Percentiles rank a stretch among this genome's conserved stretches.
phyloP scores from a whole-genome alignment of 2,329 filamentous ascomycete genomes.

The Ceratocystis eucalypticola region DNA sequence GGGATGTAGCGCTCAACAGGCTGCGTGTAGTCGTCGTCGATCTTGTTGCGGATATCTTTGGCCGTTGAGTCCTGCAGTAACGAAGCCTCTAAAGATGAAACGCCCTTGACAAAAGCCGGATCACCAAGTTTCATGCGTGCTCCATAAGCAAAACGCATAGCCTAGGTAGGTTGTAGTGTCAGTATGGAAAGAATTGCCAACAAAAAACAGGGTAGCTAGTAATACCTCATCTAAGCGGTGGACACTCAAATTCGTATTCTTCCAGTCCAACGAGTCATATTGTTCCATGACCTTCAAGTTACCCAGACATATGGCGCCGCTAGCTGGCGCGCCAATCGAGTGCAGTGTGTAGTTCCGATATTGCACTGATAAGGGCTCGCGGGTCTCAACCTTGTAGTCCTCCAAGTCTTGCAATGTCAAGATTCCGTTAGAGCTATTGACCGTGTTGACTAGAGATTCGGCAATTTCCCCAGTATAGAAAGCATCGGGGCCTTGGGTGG shows the following conservation, averaged over 20 bases:
- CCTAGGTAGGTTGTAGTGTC: slow-evolving; percentile 26
- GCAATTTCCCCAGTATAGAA: slow-evolving; percentile 66
- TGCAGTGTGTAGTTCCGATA: slow-evolving; percentile 61
- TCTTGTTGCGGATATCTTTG: slow-evolving; percentile 46
- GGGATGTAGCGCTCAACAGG: slow-evolving; percentile 65
- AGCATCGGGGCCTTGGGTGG: slow-evolving; percentile 53
- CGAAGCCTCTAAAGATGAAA: slow-evolving; percentile 42
- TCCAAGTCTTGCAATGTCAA: slow-evolving; percentile 69
- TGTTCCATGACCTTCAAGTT: slow-evolving; percentile 74
- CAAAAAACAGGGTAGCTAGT: neutral
- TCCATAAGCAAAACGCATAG: slow-evolving; percentile 80
- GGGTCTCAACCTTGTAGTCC: slow-evolving; percentile 54
- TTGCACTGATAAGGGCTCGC: slow-evolving; percentile 49
- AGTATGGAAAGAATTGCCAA: neutral
- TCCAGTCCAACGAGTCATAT: slow-evolving; percentile 44
- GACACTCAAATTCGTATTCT: slow-evolving; percentile 50
- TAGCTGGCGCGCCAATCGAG: slow-evolving; percentile 58
- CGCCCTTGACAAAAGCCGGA: slow-evolving; percentile 54
- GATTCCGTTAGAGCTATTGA: slow-evolving; percentile 61
- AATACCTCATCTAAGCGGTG: slow-evolving; percentile 62
- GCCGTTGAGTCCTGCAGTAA: slow-evolving; percentile 54
- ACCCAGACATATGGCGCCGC: slow-evolving; percentile 61
- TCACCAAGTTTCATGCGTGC: slow-evolving; percentile 69
- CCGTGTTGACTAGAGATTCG: slow-evolving; percentile 54
- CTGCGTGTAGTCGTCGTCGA: slow-evolving; percentile 58